Base-by-base conservation (phyloP, 768 basidiomycete species). In the Dentipellis fragilis region DNA sequence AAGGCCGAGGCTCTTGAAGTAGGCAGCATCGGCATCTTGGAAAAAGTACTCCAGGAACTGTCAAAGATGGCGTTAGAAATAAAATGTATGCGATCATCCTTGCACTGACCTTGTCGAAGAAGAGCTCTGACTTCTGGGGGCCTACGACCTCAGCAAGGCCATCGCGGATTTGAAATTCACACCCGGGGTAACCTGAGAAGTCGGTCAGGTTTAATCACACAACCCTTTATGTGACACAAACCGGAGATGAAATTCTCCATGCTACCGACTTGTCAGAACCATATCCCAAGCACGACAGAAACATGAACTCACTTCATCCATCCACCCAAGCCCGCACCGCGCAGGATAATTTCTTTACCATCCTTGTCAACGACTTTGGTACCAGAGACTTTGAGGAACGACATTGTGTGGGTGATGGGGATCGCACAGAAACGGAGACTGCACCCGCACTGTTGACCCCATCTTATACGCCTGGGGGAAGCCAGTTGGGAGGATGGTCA, bases 21-120 rank as follows among this genome's bases (percentile, higher is more conserved):
- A 88, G 50, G 73, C 71, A 16, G 87, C 87, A 62, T 90, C 90
- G 37, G 74, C 73, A 19, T 87, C 86, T 53, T 76, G 73, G 74
- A 91, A 93, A 73, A 91, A 92, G 65, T 89, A 83, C 66, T 90
- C 85, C 11, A 91, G 74, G 68, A 90, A 89, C 86, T 89, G 58
- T 0, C 45, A 47, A 38, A 21, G 39, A 47, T 10, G 12, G 14
- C 8, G 16, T 54, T 11, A 57, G 35, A 10, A 35, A 2, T 19
- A 34, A 39, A 35, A 29, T 3, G 29, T 29, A 29, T 29, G 3
- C 29, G 29, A 29, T 29, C 6, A 29, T 29, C 6, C 3, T 29
- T 29, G 54, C 57, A 56, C 68, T 23, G 56, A 84, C 88, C 75
- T 86, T 88, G 76, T 92, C 87, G 64, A 91, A 93, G 75, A 90